Base-by-base conservation (phyloP, 1,139 yeast genomes). In the Saccharomyces pastorianus region DNA sequence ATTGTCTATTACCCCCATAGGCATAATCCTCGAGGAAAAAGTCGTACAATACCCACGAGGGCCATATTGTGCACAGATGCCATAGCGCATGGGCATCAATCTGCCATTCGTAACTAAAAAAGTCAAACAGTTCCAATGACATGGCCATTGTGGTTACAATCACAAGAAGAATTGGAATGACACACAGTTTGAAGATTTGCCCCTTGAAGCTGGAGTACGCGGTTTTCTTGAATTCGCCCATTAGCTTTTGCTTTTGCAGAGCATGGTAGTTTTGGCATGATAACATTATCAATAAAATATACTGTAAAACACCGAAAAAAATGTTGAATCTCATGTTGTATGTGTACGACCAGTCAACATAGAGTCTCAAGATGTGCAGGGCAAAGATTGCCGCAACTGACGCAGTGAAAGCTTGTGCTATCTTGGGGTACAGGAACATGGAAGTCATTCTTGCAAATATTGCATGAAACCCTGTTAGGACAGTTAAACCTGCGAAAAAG, bases 271-370 rank as follows among this genome's bases (percentile, higher is more conserved):
- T 74, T 48, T 59, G 64, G 42, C 59, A 64, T 1, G 73, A 65
- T n/a, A 72, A 57, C 1, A 64, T 41, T 1, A 76, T 42, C 20
- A 73, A 58, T 31, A 73, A 51, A 1, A 79, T 60, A 68, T 90
- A 88, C 64, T 91, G 97, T 4, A 84, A 59, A 2, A 89, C 57
- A 0, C 97, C 99, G 53, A 89, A 79, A 1, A 79, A 70, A 1
- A 93, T 84, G 64, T 95, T 93, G 31, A 95, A 96, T 62, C 82
- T 79, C 98, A 93, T 93, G 72, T 93, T 93, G 70, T 93, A 93
- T 1, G 95, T 84, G 71, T 93, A 93, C 58, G 90, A 86, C 91
- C 97, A 93, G 62, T 84, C 85, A 13, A 80, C 69, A 44, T 84
- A 77, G 49, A 93, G 74, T 58, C 93, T 77, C 50, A 79, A 69